These are phyloP conservation scores for Cryphonectria nitschkei DNA, from an alignment of 2,329 filamentous ascomycete species.

Conservation along the genomic window DNA sequence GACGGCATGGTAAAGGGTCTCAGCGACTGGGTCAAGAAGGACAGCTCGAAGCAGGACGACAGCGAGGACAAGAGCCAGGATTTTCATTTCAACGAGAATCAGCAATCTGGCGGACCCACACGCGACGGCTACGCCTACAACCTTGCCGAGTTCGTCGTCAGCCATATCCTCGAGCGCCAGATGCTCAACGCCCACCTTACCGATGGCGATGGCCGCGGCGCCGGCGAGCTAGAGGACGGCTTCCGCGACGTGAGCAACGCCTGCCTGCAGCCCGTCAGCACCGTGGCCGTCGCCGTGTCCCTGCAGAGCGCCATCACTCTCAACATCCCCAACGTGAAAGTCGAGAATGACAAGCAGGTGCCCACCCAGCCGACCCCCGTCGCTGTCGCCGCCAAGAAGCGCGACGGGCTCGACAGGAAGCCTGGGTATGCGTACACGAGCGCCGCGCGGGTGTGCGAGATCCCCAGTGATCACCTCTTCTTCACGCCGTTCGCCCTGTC, in stretches of 20 bases:
- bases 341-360: conserved; percentile 29
- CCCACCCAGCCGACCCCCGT: conserved; percentile 27
- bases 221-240: conserved; percentile 37
- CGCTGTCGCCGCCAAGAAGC: background rate
- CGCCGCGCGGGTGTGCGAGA: conserved; percentile 42
- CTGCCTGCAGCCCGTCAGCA: conserved; percentile 39
- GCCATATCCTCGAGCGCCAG: conserved; percentile 53
- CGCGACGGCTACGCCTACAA: conserved; percentile 50
- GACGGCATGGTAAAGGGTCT: conserved; percentile 44
- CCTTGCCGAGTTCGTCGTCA: conserved; percentile 44
- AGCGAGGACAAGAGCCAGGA: conserved; percentile 21
- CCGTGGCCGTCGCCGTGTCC: conserved; percentile 12
- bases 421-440: conserved; percentile 14
- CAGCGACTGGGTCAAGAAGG: conserved; percentile 47
- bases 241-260: conserved; percentile 49
- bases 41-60: conserved; percentile 29
- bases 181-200: conserved; percentile 46
- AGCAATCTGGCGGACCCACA: conserved; percentile 34
- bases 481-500: conserved; percentile 54
- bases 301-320: conserved; percentile 31
- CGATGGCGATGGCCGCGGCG: conserved; percentile 51
- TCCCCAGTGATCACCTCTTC: conserved; percentile 54
- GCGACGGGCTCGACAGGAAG: background rate
- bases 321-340: conserved; percentile 31
- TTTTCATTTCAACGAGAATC: conserved; percentile 17